Evolutionary conservation across 306 rosid species (phyloP).

Genomic region (Cicer chorassanicum): DNA sequence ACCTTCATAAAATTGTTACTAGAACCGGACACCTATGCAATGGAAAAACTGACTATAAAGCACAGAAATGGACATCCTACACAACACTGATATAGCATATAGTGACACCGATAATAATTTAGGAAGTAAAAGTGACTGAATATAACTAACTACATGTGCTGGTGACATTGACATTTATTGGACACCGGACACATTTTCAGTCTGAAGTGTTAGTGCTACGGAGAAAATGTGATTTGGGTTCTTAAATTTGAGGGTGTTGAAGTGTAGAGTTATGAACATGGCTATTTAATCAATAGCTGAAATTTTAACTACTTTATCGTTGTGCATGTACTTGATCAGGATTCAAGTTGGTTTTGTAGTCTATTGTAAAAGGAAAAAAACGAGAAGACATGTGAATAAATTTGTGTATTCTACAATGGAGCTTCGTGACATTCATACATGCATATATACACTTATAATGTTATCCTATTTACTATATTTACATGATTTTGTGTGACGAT

Average conservation of each 20-base stretch:
- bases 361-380: not conserved
- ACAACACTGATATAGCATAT: too few species aligned
- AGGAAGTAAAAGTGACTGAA: not conserved
- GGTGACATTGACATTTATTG: not conserved
- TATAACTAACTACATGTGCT: not conserved
- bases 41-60: not conserved
- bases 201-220: not conserved
- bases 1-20: too few species aligned
- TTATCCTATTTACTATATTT: not conserved
- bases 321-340: not conserved
- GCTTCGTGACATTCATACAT: not conserved
- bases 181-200: not conserved
- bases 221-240: not conserved
- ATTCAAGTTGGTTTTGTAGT: conserved; percentile 2
- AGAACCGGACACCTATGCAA: not conserved
- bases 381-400: not conserved
- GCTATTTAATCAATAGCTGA: not conserved
- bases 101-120: too few species aligned
- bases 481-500: not conserved
- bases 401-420: not conserved
- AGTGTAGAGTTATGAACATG: not conserved
- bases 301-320: not conserved
- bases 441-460: too few species aligned
- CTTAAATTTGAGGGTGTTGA: not conserved
- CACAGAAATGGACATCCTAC: too few species aligned